Percentiles rank a stretch among this genome's conserved stretches.
These are phyloP conservation scores for Tetradesmus lagerheimii DNA, from an alignment of 139 green algal species.

Conservation along the genomic window DNA sequence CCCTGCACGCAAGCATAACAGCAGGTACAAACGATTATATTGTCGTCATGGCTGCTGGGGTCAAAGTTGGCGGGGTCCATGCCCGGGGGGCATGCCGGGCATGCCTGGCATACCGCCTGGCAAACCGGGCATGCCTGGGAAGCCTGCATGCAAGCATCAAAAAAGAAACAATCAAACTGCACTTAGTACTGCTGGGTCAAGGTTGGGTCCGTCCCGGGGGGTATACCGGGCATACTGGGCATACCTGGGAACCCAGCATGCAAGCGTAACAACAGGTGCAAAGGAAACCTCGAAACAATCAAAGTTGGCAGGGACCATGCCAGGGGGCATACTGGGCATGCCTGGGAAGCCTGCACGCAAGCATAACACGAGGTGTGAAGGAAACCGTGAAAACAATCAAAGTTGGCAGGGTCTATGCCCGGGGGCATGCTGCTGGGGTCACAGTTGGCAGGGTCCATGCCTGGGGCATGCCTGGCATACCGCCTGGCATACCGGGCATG, in stretches of 20 bases:
- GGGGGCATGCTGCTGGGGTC: too few species aligned
- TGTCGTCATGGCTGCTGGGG: constrained; percentile 83
- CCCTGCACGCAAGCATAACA: too few species aligned
- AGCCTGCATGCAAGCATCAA: background rate
- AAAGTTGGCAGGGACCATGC: constrained; percentile 49
- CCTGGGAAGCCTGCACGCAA: background rate
- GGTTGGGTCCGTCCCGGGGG: constrained; percentile 46
- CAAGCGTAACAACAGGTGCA: too few species aligned
- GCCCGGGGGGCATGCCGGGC: constrained; percentile 42
- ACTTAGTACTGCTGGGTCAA: too few species aligned
- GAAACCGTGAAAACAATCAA: too few species aligned
- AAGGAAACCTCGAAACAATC: too few species aligned
- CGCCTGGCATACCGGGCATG: too few species aligned
- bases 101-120: constrained; percentile 10
- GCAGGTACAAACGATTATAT: too few species aligned
- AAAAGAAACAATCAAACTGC: too few species aligned
- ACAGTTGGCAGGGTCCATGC: too few species aligned
- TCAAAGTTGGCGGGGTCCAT: constrained; percentile 61
- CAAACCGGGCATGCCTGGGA: background rate
- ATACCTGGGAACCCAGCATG: constrained; percentile 4
- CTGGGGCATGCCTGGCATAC: too few species aligned
- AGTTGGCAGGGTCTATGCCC: constrained; percentile 44
- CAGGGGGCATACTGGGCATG: constrained; percentile 12
- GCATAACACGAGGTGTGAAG: too few species aligned
- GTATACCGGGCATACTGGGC: constrained; percentile 22